Base-by-base conservation (phyloP, 1,284 basidiomycete species). In the Malassezia globosa region DNA sequence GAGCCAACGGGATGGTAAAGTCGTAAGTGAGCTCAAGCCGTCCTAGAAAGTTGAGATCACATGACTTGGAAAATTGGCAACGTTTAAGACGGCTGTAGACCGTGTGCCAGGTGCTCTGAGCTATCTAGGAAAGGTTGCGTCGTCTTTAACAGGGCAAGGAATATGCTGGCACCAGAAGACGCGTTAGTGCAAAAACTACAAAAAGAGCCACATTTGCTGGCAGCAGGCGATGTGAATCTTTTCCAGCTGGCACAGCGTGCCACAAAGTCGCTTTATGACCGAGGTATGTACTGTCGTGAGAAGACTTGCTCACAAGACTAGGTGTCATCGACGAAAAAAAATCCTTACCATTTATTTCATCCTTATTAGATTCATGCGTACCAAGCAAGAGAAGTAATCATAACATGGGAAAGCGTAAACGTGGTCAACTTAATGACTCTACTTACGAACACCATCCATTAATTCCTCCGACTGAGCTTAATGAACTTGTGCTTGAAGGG, bases 401-500 rank as follows among this genome's bases (percentile, higher is more conserved):
- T 4, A 5, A 6, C n/a, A 27, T 7, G 25, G 24, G 13, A 42
- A 13, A 46, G 33, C 34, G 52, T 34, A 59, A 64, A 54, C 58
- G 60, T 42, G 55, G 65, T 38, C 52, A 61, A 21, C 60, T 58
- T 13, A 22, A 49, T 39, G 41, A 70, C 35, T 66, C 31, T 14
- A 35, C 27, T 11, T 27, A 37, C 13, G 52, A 65, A 59, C 40
- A 73, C 60, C 48, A 67, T 66, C 33, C 66, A n/a, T 60, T 76
- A 16, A 77, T 86, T 41, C 73, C 78, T 36, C 76, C 77, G 39
- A 92, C 89, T 0, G 87, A 87, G 4, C 74, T 95, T 3, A 74
- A 79, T 2, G 79, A 79, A 42, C 78, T 96, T 18, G 83, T 82
- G 52, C 76, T 82, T 10, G 81, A 87, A n/a, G 82, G 79, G n/a